A percentile compares a stretch with the other conserved stretches of the same genome.
Conservation (phyloP, 148 eudicot genomes). For the Fagopyrum esculentum region DNA sequence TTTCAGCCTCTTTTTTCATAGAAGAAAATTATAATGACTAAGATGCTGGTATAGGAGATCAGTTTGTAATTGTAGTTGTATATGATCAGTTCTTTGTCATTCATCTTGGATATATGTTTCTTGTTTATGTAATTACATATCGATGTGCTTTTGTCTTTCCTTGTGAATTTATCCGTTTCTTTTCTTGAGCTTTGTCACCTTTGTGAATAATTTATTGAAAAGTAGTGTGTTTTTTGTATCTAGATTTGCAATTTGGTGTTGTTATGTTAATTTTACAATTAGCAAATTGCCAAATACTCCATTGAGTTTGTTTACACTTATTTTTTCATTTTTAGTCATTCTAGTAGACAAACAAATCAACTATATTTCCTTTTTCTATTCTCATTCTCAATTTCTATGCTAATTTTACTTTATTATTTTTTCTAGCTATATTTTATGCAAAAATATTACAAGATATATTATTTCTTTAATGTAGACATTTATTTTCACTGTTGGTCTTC, state of each 20-base stretch:
- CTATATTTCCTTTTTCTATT: neutral
- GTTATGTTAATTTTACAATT: neutral
- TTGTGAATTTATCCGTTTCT: neutral
- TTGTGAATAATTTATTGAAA: neutral
- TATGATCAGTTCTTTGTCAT: neutral
- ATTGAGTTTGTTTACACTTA: neutral
- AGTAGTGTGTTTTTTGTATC: neutral
- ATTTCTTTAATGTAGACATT: neutral
- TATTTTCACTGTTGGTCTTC: neutral
- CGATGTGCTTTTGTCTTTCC: neutral
- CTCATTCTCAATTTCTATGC: neutral
- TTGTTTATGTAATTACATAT: neutral
- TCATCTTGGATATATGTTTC: neutral
- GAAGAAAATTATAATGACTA: neutral
- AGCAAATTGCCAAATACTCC: neutral
- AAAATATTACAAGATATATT: neutral
- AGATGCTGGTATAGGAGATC: neutral
- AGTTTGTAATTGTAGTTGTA: neutral
- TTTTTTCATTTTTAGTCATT: neutral
- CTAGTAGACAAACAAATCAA: neutral
- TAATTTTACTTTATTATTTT: neutral
- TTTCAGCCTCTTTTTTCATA: neutral
- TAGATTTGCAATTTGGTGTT: neutral
- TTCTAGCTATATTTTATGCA: neutral
- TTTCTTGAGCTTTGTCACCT: neutral